These are phyloP conservation scores for Trichoderma asperellum DNA, from an alignment of 2,329 filamentous ascomycete species.

Conservation along the genomic window DNA sequence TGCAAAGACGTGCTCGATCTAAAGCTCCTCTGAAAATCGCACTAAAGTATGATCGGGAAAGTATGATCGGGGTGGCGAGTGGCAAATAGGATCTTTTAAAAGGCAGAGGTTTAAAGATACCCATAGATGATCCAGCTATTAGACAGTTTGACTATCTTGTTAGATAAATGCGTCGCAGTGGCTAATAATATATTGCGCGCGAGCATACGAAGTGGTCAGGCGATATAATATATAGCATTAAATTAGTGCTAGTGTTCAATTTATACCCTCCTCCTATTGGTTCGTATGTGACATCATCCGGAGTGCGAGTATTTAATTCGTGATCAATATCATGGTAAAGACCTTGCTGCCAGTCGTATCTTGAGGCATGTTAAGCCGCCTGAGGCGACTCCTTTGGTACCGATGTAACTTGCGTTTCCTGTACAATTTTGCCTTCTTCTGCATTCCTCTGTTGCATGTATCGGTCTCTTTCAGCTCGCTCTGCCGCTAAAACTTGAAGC, in stretches of 20 bases:
- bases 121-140: too few relatives aligned
- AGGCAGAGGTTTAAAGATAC: too few relatives aligned
- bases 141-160: background rate
- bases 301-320: background rate
- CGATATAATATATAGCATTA: background rate
- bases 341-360: background rate
- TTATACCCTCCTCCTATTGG: background rate
- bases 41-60: too few relatives aligned
- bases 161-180: background rate
- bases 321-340: background rate
- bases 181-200: too few relatives aligned
- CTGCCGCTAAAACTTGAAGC: background rate
- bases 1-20: too few relatives aligned
- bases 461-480: conserved; percentile 1
- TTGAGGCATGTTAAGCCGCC: background rate
- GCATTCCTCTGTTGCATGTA: conserved; percentile 1
- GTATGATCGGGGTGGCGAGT: too few relatives aligned
- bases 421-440: background rate
- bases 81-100: too few relatives aligned
- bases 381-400: background rate
- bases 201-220: background rate
- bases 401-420: background rate
- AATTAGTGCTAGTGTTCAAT: background rate
- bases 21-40: too few relatives aligned
- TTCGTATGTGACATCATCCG: background rate